Base-by-base conservation (phyloP, 495 filamentous ascomycete genomes). In the Neurospora hispaniola region DNA sequence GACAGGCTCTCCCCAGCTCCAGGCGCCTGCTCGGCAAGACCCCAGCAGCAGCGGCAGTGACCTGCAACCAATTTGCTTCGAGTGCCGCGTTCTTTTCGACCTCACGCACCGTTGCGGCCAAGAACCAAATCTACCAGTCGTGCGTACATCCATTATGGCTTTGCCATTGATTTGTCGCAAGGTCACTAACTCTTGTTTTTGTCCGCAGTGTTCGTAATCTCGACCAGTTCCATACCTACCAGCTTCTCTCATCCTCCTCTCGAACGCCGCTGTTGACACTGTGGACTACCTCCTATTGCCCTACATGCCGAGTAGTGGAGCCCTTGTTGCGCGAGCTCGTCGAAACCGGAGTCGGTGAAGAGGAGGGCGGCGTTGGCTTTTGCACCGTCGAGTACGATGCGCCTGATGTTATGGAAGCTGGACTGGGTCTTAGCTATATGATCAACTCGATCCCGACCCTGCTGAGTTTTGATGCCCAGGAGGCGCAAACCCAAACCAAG, bases 211-310 rank as follows among this genome's bases (percentile, higher is more conserved):
- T 91, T 72, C 89, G 90, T 48, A 84, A 82, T 43, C 82, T 84
- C n/a, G 82, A 87, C 71, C 88, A 91, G 74, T 85, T 92, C 73
- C 79, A 88, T 76, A 89, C 84, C 44, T 86, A 90, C 73, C 85
- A 86, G 23, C 83, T 89, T 59, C 80, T 90, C 59, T 88, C 88
- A 0, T 84, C 89, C 3, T 85, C 86, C n/a, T 81, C 83, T 10
- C 80, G 85, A 27, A 84, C 80, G n/a, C 88, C 90, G 7, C 81
- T 93, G 7, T 82, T 93, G 42, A 92, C 91, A 1, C 81, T 92
- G 16, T 93, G 90, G 91, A 91, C 89, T 1, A 85, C 91, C 1
- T 88, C 87, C 10, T 92, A 85, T 80, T 92, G 90, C 78, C 78
- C 85, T 9, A 87, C 86, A 10, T 93, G 90, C 80, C 82, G 81